Conservation (phyloP, 495 filamentous ascomycete genomes). For the Bacidia gigantensis region DNA sequence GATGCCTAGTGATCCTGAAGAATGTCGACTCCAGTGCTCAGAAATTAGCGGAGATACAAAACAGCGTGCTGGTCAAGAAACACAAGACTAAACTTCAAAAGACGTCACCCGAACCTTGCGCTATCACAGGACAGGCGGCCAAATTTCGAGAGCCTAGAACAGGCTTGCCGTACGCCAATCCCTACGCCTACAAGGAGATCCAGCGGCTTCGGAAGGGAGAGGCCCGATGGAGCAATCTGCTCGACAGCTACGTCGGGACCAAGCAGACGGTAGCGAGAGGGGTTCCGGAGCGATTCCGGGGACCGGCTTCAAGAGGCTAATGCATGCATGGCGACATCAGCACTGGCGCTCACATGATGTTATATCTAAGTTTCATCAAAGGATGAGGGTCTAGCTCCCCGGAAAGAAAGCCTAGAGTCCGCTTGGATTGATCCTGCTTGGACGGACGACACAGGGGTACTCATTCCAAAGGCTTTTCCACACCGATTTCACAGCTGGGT, state of each 20-base stretch:
- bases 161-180: slow-evolving; percentile 58
- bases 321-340: too few relatives aligned
- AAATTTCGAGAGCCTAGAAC: slow-evolving; percentile 66
- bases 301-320: slow-evolving; percentile 2
- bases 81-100: slow-evolving; percentile 39
- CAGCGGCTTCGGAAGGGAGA: slow-evolving; percentile 45
- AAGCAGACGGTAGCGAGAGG: slow-evolving; percentile 46
- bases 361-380: too few relatives aligned
- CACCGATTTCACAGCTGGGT: too few relatives aligned
- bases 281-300: slow-evolving; percentile 50
- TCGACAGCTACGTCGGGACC: slow-evolving; percentile 62
- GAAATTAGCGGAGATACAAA: slow-evolving; percentile 18
- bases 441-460: too few relatives aligned
- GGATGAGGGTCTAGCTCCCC: too few relatives aligned
- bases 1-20: slow-evolving; percentile 38
- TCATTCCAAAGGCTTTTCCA: too few relatives aligned
- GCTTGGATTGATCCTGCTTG: too few relatives aligned
- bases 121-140: slow-evolving; percentile 67
- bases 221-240: slow-evolving; percentile 54
- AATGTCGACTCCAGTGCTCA: slow-evolving; percentile 37
- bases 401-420: too few relatives aligned
- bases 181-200: slow-evolving; percentile 61
- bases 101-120: slow-evolving; percentile 46
- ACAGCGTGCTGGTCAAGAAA: slow-evolving; percentile 43
- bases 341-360: too few relatives aligned